A percentile compares a stretch with the other conserved stretches of the same genome.
Conservation (phyloP, 345 rosid species). For the Gossypium longicalyx region DNA sequence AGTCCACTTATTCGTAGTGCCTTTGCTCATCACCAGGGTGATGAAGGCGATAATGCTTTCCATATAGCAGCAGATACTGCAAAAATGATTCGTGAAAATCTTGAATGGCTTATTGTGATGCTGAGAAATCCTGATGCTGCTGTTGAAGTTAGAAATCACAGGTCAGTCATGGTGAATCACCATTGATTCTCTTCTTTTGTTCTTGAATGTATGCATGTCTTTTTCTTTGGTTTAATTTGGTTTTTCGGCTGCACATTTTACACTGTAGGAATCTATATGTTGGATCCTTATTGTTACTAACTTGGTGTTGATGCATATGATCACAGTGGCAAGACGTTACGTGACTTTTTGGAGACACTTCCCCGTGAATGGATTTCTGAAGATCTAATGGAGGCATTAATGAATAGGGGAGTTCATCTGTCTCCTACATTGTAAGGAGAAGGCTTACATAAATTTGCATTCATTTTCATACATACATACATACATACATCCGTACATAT, state of each 20-base stretch:
- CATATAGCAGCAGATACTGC: constrained; percentile 97
- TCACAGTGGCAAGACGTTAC: constrained; percentile 82
- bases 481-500: not conserved
- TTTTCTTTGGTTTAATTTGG: not conserved
- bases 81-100: constrained; percentile 97
- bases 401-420: constrained; percentile 68
- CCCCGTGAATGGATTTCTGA: constrained; percentile 98
- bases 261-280: not conserved
- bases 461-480: not conserved
- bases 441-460: constrained; percentile 1
- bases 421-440: constrained; percentile 83
- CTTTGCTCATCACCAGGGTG: constrained; percentile 55
- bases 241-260: not conserved
- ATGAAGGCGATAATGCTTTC: constrained; percentile 89
- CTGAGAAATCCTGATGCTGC: constrained; percentile 77
- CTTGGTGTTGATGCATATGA: not conserved
- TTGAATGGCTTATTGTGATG: constrained; percentile 90
- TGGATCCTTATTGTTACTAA: not conserved
- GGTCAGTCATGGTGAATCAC: constrained; percentile 41
- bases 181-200: not conserved
- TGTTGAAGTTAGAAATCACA: constrained; percentile 82
- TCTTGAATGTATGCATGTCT: not conserved
- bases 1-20: not conserved
- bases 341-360: constrained; percentile 89
- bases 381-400: constrained; percentile 88